Evolutionary conservation across 257 asterid genomes (phyloP), one percentile per base, ranked within the genome.

Genomic region (Penstemon eatonii): DNA sequence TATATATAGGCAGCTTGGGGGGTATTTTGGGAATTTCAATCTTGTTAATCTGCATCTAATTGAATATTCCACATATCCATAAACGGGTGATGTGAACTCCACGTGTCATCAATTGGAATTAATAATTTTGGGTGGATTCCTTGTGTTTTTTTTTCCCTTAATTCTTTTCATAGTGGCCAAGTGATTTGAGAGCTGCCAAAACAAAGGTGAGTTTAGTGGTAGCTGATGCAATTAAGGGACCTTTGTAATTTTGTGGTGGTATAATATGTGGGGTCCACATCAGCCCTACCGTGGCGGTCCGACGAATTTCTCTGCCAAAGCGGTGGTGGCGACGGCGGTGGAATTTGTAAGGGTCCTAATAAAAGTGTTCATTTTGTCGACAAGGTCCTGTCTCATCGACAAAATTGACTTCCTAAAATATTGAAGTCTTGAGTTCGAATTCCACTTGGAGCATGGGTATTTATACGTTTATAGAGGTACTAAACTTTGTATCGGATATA

Each of bases 11-110:
- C 70, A 10, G 5, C 44, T 9, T 25, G 11, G 69, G 69, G 80
- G 67, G 51, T 18, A 9, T 56, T 70, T 72, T 47, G 78, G 67
- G 11, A 67, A 71, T 77, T 64, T 3, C 25, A 8, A 50, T 11
- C 3, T 8, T 33, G 63, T 69, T 13, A 4, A 4, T 45, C 8
- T 55, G 87, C 9, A 79, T 78, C 87, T 12, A 10, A 64, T 75
- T 82, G 96, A 85, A 87, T 85, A 87, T 89, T 76, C 93, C 58
- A 52, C 65, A 36, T 46, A 61, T 60, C 74, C 66, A 25, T n/a
- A 6, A 36, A 60, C 60, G 57, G 72, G 68, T 38, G 64, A 37
- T 56, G 10, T 53, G 79, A 62, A 2, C 18, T 77, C 79, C 85
- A 79, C 80, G 87, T 85, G 87, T 76, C 79, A 47, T 0, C 55